These are phyloP conservation scores for Leccinum imitatum DNA, from an alignment of 768 basidiomycete species.

Conservation along the genomic window DNA sequence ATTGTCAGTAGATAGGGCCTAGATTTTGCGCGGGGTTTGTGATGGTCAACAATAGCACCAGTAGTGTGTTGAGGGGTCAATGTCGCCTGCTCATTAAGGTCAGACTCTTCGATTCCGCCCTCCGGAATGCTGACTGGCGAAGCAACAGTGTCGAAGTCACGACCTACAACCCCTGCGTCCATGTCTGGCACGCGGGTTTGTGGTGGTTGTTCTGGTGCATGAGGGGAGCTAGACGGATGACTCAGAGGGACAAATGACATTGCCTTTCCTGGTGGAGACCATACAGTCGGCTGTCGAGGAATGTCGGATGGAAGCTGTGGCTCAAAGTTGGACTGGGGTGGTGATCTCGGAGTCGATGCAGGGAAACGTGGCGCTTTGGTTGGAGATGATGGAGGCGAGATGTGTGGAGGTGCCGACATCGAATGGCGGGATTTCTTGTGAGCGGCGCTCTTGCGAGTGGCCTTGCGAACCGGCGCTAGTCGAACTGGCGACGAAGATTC, in stretches of 20 bases:
- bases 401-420: conserved; percentile 66
- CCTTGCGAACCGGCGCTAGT: conserved; percentile 54
- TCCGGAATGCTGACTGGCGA: conserved; percentile 23
- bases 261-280: conserved; percentile 16
- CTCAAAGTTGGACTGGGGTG: conserved; percentile 56
- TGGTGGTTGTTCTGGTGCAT: conserved; percentile 11
- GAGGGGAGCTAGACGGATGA: conserved; percentile 21
- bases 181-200: conserved; percentile 6
- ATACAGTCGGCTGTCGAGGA: conserved; percentile 30
- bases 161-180: conserved; percentile 1
- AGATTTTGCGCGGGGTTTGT: conserved; percentile 16
- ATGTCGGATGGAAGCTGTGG: conserved; percentile 47
- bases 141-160: not conserved
- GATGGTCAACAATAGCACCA: conserved; percentile 29
- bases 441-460: conserved; percentile 38
- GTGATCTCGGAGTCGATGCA: conserved; percentile 35
- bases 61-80: conserved; percentile 41
- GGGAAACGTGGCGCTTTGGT: conserved; percentile 27
- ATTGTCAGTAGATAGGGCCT: conserved; percentile 40
- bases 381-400: conserved; percentile 44
- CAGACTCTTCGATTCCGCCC: conserved; percentile 15
- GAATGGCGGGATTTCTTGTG: conserved; percentile 64
- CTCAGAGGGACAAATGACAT: conserved; percentile 15
- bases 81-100: conserved; percentile 26
- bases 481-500: conserved; percentile 80